phyloP scores from a whole-genome alignment of 306 rosid genomes.

The Cyamopsis tetragonoloba region DNA sequence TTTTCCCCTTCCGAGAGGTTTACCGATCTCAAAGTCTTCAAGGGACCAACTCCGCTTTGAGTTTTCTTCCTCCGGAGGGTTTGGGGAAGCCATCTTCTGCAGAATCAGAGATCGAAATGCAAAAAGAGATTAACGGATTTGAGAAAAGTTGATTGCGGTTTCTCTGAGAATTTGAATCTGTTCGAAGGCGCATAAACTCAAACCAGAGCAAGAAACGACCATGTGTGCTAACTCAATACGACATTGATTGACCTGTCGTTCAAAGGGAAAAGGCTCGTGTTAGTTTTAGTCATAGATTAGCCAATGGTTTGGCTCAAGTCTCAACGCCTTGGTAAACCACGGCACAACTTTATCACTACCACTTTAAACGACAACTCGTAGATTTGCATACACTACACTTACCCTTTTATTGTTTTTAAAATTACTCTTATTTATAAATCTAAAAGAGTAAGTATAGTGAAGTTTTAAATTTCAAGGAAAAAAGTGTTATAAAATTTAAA shows the following conservation, averaged over 20 bases:
- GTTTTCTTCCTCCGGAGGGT: background rate
- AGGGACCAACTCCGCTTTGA: constrained; percentile 55
- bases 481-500: too few species aligned
- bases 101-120: background rate
- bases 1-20: constrained; percentile 85
- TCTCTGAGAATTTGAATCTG: background rate
- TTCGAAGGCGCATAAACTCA: background rate
- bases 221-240: background rate
- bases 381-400: too few species aligned
- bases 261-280: too few species aligned
- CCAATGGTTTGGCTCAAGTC: too few species aligned
- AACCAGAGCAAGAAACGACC: too few species aligned
- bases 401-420: too few species aligned
- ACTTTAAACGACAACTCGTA: too few species aligned
- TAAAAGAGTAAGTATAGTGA: too few species aligned
- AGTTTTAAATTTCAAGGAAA: too few species aligned
- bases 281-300: too few species aligned
- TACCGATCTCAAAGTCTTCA: constrained; percentile 74
- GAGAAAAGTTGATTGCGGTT: background rate
- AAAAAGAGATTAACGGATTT: background rate
- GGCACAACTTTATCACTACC: too few species aligned
- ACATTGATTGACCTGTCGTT: background rate
- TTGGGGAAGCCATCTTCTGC: background rate
- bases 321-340: background rate
- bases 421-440: too few species aligned